Conservation (phyloP, 2,329 filamentous ascomycete species). For the Fusarium ramigenum region DNA sequence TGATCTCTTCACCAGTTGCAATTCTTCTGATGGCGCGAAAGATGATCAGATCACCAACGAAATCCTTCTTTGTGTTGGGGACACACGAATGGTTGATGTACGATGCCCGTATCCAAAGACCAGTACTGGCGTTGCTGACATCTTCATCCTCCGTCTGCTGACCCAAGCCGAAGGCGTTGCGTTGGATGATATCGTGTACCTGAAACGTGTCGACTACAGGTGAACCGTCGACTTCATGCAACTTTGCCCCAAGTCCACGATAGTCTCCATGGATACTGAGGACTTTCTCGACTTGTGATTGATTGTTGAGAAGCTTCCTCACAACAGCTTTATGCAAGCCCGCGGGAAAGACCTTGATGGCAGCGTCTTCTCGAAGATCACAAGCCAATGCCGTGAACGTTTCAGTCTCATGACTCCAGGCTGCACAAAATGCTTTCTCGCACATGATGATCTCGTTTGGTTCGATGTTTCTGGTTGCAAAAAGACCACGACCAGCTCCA, state of each 20-base stretch:
- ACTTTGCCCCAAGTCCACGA: conserved; percentile 26
- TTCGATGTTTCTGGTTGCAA: conserved; percentile 46
- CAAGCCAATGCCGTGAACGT: conserved; percentile 46
- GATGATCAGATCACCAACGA: conserved; percentile 52
- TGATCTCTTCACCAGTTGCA: conserved; percentile 47
- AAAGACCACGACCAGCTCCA: conserved; percentile 49
- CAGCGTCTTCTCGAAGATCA: conserved; percentile 42
- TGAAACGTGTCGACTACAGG: conserved; percentile 46
- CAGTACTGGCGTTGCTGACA: conserved; percentile 47
- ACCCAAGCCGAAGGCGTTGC: conserved; percentile 47
- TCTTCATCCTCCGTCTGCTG: conserved; percentile 43
- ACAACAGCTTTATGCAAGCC: conserved; percentile 45
- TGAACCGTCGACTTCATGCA: conserved; percentile 38
- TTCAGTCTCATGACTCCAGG: conserved; percentile 45
- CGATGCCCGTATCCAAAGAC: conserved; percentile 52
- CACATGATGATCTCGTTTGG: conserved; percentile 46
- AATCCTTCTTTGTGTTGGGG: conserved; percentile 48
- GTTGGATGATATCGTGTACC: conserved; percentile 46
- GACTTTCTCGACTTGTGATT: conserved; percentile 34
- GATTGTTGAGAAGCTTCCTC: conserved; percentile 42
- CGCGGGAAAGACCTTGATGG: conserved; percentile 44
- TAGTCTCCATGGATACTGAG: conserved; percentile 44
- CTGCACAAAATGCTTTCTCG: conserved; percentile 48
- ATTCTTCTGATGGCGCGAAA: conserved; percentile 50
- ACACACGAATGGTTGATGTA: conserved; percentile 56